phyloP scores from a whole-genome alignment of 2,329 filamentous ascomycete genomes.

The Xylaria digitata region DNA sequence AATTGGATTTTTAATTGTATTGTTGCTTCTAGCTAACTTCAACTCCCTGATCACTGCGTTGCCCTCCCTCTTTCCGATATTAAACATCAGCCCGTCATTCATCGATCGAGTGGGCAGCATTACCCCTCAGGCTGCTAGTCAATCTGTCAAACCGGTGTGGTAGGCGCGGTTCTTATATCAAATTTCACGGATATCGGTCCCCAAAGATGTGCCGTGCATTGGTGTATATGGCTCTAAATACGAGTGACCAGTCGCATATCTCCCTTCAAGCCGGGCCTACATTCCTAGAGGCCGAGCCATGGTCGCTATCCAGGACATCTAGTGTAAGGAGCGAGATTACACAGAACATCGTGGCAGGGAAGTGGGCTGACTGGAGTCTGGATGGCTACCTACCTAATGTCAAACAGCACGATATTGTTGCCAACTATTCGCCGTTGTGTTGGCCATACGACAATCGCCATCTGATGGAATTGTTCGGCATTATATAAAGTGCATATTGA shows the following conservation, averaged over 20 bases:
- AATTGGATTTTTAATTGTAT: not conserved
- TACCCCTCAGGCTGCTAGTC: slow-evolving; percentile 19
- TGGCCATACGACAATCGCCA: slow-evolving; percentile 24
- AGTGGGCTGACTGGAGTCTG: slow-evolving; percentile 13
- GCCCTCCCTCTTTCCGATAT: too few relatives aligned
- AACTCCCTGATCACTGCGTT: not conserved
- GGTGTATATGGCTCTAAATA: slow-evolving; percentile 14
- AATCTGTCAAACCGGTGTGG: slow-evolving; percentile 13
- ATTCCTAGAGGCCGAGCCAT: slow-evolving; percentile 14
- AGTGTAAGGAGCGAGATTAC: not conserved
- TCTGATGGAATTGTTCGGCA: not conserved
- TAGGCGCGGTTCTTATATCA: slow-evolving; percentile 13
- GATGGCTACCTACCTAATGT: slow-evolving; percentile 7
- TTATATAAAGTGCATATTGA: slow-evolving; percentile 3
- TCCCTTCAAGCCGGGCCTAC: slow-evolving; percentile 6
- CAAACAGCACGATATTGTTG: slow-evolving; percentile 10
- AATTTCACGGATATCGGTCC: slow-evolving; percentile 22
- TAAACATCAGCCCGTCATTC: slow-evolving; percentile 6
- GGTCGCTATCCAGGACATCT: slow-evolving; percentile 11
- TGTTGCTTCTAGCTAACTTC: not conserved
- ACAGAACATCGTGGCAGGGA: slow-evolving; percentile 21
- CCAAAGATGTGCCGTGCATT: slow-evolving; percentile 21
- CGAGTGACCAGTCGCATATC: slow-evolving; percentile 30
- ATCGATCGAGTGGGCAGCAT: slow-evolving; percentile 5
- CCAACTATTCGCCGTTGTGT: slow-evolving; percentile 12